These are phyloP conservation scores for Puccinia polysora DNA, from an alignment of 1,284 basidiomycete genomes.

Conservation along the genomic window DNA sequence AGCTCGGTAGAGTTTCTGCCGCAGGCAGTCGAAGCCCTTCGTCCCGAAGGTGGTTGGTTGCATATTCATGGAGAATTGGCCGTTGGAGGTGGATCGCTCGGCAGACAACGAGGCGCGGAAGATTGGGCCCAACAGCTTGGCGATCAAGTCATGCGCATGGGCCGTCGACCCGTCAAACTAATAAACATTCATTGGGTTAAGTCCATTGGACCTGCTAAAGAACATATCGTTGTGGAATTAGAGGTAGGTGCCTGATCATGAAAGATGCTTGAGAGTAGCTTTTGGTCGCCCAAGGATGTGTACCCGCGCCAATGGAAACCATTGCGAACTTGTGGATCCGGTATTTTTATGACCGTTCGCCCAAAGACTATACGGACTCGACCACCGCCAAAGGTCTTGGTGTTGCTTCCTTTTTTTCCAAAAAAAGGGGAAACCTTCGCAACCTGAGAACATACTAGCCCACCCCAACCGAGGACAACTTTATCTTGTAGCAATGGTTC, in stretches of 20 bases:
- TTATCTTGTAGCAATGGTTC: too few relatives aligned
- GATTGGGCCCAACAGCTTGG: neutral
- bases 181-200: slow-evolving; percentile 21
- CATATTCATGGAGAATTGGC: slow-evolving; percentile 36
- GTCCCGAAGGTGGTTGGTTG: slow-evolving; percentile 33
- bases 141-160: neutral
- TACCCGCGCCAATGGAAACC: too few relatives aligned
- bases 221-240: slow-evolving; percentile 24
- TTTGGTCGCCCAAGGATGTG: too few relatives aligned
- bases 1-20: slow-evolving; percentile 28
- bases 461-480: too few relatives aligned
- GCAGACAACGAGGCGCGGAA: neutral
- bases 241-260: slow-evolving; percentile 12
- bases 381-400: too few relatives aligned
- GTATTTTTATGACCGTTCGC: too few relatives aligned
- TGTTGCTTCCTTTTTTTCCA: too few relatives aligned
- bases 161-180: neutral
- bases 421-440: too few relatives aligned
- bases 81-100: neutral
- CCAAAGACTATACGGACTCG: too few relatives aligned
- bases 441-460: too few relatives aligned
- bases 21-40: slow-evolving; percentile 22
- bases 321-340: too few relatives aligned
- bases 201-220: slow-evolving; percentile 28
- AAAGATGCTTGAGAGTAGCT: too few relatives aligned